Base-by-base conservation (phyloP, 352 stramenopile species). In the Globisporangium emineosum region DNA sequence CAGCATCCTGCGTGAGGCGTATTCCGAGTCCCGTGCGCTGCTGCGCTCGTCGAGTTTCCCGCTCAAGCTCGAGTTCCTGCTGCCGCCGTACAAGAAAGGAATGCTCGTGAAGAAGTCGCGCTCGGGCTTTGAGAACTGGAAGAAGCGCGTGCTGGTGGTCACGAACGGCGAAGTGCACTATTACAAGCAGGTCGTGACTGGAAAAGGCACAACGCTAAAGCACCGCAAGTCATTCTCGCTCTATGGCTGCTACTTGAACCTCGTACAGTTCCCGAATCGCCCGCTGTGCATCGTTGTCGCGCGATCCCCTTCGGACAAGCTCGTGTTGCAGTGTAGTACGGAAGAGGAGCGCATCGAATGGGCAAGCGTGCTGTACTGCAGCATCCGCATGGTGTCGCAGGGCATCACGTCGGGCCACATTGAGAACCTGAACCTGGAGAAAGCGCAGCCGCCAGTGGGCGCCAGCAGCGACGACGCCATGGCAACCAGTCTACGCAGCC, bases 81-180 rank as follows among this genome's bases (percentile, higher is more conserved):
- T 92, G n/a, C 81, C 88, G 15, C 88, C 88, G n/a, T 88, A 79
- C 72, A 96, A 96, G 66, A 83, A 78, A 45, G 88, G 88, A 8
- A 65, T 86, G 54, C 65, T 96, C 27, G 77, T 93, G 53, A 96
- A 96, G 60, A 93, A 93, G 64, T 93, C 86, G 25, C 86, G 88
- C 1, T 93, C 87, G 3, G 81, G 83, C 19, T 90, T 96, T 64
- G 81, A 93, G 67, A 94, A 93, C 72, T 96, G 88, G 88, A 96
- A 94, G 59, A 76, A 73, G 50, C 88, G 88, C 32, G 78, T 94
- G 27, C 64, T 96, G 12, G 71, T 96, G 30, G 81, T 96, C 23
- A 83, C 81, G 42, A 90, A 92, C 50, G 86, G 88, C 0, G 77
- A 91, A 50, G 89, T 96, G 37, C 83, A 85, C 65, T 94, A 94